A percentile compares a stretch with the other conserved stretches of the same genome.
phyloP scores from a whole-genome alignment of 2,329 filamentous ascomycete genomes.

The Fusarium sp. region DNA sequence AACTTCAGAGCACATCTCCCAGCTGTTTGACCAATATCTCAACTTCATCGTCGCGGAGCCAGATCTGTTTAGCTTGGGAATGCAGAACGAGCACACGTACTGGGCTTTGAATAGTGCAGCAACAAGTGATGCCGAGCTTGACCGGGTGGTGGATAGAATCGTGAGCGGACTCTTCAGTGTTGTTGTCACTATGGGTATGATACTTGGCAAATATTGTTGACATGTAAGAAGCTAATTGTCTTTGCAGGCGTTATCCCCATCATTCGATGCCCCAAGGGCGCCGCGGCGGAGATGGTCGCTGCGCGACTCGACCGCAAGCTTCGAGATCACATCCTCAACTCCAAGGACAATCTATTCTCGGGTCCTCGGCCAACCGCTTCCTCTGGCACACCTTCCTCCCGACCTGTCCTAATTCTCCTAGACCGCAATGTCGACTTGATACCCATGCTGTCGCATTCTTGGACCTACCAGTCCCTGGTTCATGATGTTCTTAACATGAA shows the following conservation, averaged over 20 bases:
- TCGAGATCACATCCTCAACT: conserved; percentile 95
- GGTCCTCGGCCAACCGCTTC: conserved; percentile 68
- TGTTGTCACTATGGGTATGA: conserved; percentile 93
- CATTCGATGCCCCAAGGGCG: conserved; percentile 92
- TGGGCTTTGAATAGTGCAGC: conserved; percentile 95
- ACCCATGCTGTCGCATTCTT: conserved; percentile 97
- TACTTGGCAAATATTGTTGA: background rate
- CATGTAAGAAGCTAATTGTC: conserved; percentile 10
- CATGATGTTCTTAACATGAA: conserved; percentile 69
- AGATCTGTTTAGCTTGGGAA: conserved; percentile 92
- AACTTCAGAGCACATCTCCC: conserved; percentile 89
- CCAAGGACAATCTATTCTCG: conserved; percentile 97
- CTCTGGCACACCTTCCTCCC: conserved; percentile 72
- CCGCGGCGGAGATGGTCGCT: conserved; percentile 93
- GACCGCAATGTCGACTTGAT: conserved; percentile 96
- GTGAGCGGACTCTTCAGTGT: conserved; percentile 98
- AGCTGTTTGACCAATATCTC: conserved; percentile 95
- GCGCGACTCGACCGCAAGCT: conserved; percentile 95
- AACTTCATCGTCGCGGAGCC: conserved; percentile 98
- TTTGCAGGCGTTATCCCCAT: conserved; percentile 85
- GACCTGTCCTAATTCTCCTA: conserved; percentile 91
- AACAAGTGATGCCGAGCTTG: conserved; percentile 90
- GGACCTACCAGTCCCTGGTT: conserved; percentile 84
- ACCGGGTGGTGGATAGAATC: conserved; percentile 87
- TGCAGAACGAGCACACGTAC: conserved; percentile 91